Conservation (phyloP, 805 yeast genomes). For the Kurtzmaniella fragi region DNA sequence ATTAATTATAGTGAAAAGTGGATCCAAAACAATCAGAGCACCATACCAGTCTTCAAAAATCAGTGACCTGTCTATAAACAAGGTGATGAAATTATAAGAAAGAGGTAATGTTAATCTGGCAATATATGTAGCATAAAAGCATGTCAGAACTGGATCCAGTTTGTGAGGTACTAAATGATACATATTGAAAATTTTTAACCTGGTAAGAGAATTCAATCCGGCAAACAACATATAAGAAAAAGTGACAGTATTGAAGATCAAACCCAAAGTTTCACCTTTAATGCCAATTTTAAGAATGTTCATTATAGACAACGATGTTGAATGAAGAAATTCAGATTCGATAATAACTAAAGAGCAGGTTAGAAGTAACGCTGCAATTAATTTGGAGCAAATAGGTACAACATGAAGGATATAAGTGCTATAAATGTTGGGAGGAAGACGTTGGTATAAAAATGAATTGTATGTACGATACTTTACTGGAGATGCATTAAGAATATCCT, state of each 20-base stretch:
- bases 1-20: slow-evolving; percentile 67
- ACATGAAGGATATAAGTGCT: slow-evolving; percentile 12
- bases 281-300: slow-evolving; percentile 38
- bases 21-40: slow-evolving; percentile 58
- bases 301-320: slow-evolving; percentile 58
- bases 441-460: not conserved
- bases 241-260: slow-evolving; percentile 36
- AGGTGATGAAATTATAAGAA: slow-evolving; percentile 70
- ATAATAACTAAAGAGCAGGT: slow-evolving; percentile 48
- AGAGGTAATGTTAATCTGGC: slow-evolving; percentile 80
- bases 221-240: slow-evolving; percentile 66
- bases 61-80: slow-evolving; percentile 48
- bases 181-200: slow-evolving; percentile 65
- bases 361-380: slow-evolving; percentile 38
- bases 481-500: slow-evolving; percentile 52
- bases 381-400: slow-evolving; percentile 43
- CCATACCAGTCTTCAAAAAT: slow-evolving; percentile 73
- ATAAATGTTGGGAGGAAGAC: not conserved
- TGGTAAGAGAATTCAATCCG: slow-evolving; percentile 61
- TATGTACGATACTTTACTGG: not conserved
- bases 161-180: slow-evolving; percentile 69
- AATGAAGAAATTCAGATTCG: slow-evolving; percentile 74
- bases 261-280: slow-evolving; percentile 22
- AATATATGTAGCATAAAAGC: slow-evolving; percentile 76
- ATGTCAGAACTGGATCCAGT: slow-evolving; percentile 69